Evolutionary conservation across 306 rosid species (phyloP).

Genomic region (Macrotyloma uniflorum): DNA sequence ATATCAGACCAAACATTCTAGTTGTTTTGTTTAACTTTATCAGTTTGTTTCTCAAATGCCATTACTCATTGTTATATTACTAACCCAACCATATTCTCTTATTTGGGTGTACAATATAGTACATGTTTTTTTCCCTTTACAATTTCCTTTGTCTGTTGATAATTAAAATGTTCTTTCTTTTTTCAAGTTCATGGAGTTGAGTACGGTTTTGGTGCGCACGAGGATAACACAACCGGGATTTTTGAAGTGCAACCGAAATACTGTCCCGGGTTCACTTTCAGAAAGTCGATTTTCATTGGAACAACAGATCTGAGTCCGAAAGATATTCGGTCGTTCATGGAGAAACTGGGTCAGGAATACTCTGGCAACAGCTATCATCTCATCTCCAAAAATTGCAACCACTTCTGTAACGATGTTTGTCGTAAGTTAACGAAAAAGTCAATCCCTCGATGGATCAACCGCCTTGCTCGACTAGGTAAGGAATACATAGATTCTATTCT

Average conservation of each 20-base stretch:
- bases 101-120: neutral
- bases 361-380: constrained; percentile 87
- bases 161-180: neutral
- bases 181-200: constrained; percentile 80
- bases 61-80: neutral
- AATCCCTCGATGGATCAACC: constrained; percentile 95
- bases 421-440: constrained; percentile 64
- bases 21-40: neutral
- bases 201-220: constrained; percentile 98
- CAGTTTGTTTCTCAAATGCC: constrained; percentile 3
- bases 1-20: neutral
- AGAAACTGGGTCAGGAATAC: constrained; percentile 73
- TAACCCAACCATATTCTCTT: neutral
- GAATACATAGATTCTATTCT: neutral
- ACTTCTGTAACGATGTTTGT: constrained; percentile 82
- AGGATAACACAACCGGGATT: constrained; percentile 75
- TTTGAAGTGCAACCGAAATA: constrained; percentile 87
- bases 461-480: constrained; percentile 95
- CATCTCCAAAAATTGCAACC: constrained; percentile 91
- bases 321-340: constrained; percentile 78
- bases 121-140: neutral
- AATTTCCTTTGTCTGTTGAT: neutral
- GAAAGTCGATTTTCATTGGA: constrained; percentile 82
- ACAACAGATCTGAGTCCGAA: constrained; percentile 70
- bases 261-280: constrained; percentile 94